Base-by-base conservation (phyloP, 257 asterid species). In the Capsicum chinense region DNA sequence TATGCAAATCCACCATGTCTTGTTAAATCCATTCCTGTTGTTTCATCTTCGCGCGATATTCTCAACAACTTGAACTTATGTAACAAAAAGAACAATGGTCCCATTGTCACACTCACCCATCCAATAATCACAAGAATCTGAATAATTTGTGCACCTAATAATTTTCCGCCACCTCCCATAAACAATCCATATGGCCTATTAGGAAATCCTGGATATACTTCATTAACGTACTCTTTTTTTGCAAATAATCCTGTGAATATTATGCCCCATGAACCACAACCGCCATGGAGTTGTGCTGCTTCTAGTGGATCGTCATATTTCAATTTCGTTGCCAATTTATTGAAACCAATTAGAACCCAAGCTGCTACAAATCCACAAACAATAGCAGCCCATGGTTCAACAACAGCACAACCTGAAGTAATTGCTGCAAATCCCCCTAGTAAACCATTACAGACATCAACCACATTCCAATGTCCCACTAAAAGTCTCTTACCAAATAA, bases 251-350 rank as follows among this genome's bases (percentile, higher is more conserved):
- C 94, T 1, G 99, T 94, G 85, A 95, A 95, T 1, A 95, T 88
- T 2, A 95, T 67, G 0, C 99, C 99, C 99, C 99, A 95, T 8
- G 92, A 89, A 2, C 99, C 99, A 56, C 99, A 95, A 0, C 99
- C 99, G 0, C 99, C 99, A 87, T 95, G 99, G 47, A 95, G 70
- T 80, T 95, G 99, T n/a, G 99, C 99, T 35, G 99, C 99, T 91
- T 95, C 99, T 21, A 95, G 14, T 0, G 99, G 99, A 71, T 95
- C 99, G 82, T 95, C 99, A 86, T 84, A 94, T 56, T 85, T 88
- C 13, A 91, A 47, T 80, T 84, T 90, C 84, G 90, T 97, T 0
- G 98, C 98, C 35, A 95, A 82, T 83, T 13, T 84, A 37, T 95
- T 95, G 58, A 87, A 91, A 14, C 97, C 99, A 3, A 95, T 94